These are phyloP conservation scores for Tuctoria greenei DNA, from an alignment of 176 grass and related monocot genomes.

Conservation along the genomic window DNA sequence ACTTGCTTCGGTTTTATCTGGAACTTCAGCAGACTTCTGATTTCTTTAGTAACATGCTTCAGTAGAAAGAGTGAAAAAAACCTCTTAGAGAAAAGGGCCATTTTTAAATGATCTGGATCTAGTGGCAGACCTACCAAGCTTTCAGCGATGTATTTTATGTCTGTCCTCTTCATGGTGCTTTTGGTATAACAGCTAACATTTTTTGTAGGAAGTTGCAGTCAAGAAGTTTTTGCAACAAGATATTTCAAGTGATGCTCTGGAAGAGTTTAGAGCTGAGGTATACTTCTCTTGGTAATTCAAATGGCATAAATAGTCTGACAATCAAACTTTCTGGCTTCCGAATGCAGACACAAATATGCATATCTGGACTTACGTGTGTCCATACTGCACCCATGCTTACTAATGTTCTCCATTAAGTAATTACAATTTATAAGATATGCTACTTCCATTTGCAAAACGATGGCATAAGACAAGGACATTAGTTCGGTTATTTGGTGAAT, in stretches of 20 bases:
- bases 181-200: constrained; percentile 39
- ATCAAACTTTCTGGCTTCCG: constrained; percentile 2
- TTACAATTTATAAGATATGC: neutral
- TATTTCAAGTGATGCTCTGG: constrained; percentile 93
- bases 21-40: constrained; percentile 15
- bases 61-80: neutral
- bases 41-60: constrained; percentile 15
- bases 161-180: constrained; percentile 1
- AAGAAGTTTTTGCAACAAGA: constrained; percentile 99
- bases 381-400: neutral
- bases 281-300: constrained; percentile 19
- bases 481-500: neutral
- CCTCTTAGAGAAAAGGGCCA: neutral
- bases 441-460: neutral
- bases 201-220: constrained; percentile 90
- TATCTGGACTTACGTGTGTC: neutral
- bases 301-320: constrained; percentile 28
- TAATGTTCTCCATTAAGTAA: neutral
- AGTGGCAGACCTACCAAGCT: constrained; percentile 16
- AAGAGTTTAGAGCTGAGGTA: constrained; percentile 99
- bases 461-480: neutral
- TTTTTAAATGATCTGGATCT: neutral
- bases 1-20: constrained; percentile 43
- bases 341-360: neutral
- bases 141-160: constrained; percentile 2